These are phyloP conservation scores for Colletotrichum kahawae DNA, from an alignment of 2,329 filamentous ascomycete genomes.

Conservation along the genomic window DNA sequence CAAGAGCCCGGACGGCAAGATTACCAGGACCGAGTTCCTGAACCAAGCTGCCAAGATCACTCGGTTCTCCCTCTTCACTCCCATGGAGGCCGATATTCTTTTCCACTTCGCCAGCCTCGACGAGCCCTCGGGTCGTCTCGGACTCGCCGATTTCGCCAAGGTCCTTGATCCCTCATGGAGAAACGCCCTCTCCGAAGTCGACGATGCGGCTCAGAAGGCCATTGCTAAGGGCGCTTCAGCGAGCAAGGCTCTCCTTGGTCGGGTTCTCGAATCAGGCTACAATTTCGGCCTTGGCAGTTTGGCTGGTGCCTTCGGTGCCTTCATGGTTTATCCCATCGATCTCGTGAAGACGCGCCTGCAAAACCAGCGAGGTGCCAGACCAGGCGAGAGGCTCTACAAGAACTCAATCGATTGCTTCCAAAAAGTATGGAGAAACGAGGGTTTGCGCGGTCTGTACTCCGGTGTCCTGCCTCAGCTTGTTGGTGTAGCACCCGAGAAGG, in stretches of 20 bases:
- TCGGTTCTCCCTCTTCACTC: conserved; percentile 94
- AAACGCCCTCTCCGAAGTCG: conserved; percentile 57
- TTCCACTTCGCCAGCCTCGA: conserved; percentile 98
- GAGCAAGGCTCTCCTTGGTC: conserved; percentile 55
- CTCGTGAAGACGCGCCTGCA: conserved; percentile 98
- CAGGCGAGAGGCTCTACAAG: conserved; percentile 90
- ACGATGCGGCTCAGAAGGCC: conserved; percentile 44
- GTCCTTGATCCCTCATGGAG: conserved; percentile 95
- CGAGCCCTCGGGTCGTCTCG: conserved; percentile 83
- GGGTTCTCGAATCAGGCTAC: conserved; percentile 78
- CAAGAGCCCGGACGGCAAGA: conserved; percentile 88
- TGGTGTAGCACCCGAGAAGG: conserved; percentile 98
- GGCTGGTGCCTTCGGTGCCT: conserved; percentile 95
- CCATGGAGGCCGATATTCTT: conserved; percentile 97
- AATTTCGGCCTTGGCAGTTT: conserved; percentile 90
- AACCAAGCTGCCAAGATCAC: conserved; percentile 92
- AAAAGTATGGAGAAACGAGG: conserved; percentile 94
- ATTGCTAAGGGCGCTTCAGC: conserved; percentile 55
- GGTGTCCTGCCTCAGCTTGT: conserved; percentile 94
- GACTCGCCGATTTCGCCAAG: conserved; percentile 86
- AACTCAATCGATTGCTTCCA: conserved; percentile 95
- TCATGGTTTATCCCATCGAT: conserved; percentile 99
- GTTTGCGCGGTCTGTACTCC: conserved; percentile 87
- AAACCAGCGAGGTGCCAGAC: conserved; percentile 85
- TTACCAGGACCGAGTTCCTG: conserved; percentile 91